phyloP scores from a whole-genome alignment of 805 yeast genomes.

The Kuraishia hungarica region DNA sequence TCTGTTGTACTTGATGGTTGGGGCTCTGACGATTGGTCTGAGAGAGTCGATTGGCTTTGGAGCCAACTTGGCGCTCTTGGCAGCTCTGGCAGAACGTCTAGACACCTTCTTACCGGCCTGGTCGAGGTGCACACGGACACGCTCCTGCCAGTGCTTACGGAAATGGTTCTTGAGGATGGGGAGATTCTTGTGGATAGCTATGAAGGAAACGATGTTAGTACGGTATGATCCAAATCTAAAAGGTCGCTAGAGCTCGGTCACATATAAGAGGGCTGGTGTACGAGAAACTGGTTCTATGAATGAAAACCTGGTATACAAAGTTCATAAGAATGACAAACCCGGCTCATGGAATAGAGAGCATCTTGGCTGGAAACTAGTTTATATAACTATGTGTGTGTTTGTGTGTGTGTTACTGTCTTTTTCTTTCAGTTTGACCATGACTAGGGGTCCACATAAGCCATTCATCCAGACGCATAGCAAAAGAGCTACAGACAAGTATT shows the following conservation, averaged over 20 bases:
- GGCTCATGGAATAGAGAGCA: too few relatives aligned
- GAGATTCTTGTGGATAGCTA: conserved; percentile 97
- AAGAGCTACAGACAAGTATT: too few relatives aligned
- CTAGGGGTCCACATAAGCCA: not conserved
- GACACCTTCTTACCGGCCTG: conserved; percentile 99
- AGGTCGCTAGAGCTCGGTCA: too few relatives aligned
- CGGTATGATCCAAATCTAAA: not conserved
- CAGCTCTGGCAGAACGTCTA: conserved; percentile 90
- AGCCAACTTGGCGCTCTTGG: conserved; percentile 90
- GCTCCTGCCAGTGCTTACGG: conserved; percentile 99
- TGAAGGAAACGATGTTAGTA: conserved; percentile 17
- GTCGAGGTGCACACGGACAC: conserved; percentile 99
- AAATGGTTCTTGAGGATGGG: conserved; percentile 99
- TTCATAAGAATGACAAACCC: not conserved
- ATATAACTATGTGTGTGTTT: too few relatives aligned
- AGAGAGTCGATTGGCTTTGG: conserved; percentile 96
- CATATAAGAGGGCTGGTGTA: too few relatives aligned
- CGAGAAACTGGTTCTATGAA: too few relatives aligned
- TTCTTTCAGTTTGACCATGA: not conserved
- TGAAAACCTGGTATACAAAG: too few relatives aligned
- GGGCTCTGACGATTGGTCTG: conserved; percentile 98
- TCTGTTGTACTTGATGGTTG: conserved; percentile 98
- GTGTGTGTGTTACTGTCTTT: too few relatives aligned
- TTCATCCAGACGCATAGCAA: too few relatives aligned
- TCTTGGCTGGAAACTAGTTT: too few relatives aligned